Evolutionary conservation across 192 early-diverging fungal species (phyloP), one percentile per base, ranked within the genome.

Genomic region (Backusella liffmaniae): DNA sequence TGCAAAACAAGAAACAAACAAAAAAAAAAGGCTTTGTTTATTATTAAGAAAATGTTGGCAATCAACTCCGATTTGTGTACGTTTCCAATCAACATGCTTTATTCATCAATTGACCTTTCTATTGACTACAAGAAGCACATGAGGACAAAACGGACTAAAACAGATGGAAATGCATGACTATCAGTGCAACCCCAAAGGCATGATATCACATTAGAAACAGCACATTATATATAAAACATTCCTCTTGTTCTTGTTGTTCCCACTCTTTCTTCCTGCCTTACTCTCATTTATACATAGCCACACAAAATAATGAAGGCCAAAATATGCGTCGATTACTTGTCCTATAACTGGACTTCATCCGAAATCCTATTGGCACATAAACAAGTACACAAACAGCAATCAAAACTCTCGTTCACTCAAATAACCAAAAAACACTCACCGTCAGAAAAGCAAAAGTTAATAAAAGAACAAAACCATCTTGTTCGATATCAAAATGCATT

Each of bases 401-500:
- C 18, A 30, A 73, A 46, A 73, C 37, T 32, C 44, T 65, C n/a
- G 37, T 16, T 18, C 59, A 68, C 46, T 16, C 49, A 18, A 46
- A 65, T 41, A 42, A 32, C 34, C 15, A 46, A 16, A n/a, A 35
- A 70, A 76, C 16, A 21, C 70, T 18, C 69, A 16, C 37, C 46
- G 29, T 18, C 41, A 13, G 41, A 30, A 51, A 42, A 51, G 29
- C 6, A 41, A 30, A 30, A 62, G n/a, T 32, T 76, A 26, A 26
- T 49, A 66, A 67, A 67, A 13, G 81, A 82, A 42, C 51, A 75
- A 15, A 37, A 73, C 6, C 69, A 77, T 10, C 44, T 79, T 5
- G 51, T 70, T 42, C 49, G 81, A 16, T 76, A 76, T 67, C 73
- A 82, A 65, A 82, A 82, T 72, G 81, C 81, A 4, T 49, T 82